phyloP scores from a whole-genome alignment of 1,284 basidiomycete genomes.

The Coniferiporia weirii region DNA sequence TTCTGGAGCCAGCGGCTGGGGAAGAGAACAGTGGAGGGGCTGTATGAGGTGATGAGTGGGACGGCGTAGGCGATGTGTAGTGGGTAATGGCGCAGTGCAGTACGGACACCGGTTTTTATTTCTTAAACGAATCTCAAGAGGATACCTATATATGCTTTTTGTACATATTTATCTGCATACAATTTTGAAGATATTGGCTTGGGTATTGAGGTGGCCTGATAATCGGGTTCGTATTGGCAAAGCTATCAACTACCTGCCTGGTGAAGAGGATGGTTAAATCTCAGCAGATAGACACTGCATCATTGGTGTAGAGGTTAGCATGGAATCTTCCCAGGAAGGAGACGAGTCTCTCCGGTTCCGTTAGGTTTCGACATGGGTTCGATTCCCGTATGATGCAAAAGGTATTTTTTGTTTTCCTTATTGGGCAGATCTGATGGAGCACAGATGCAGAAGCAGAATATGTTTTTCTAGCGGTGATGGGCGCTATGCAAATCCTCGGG shows the following conservation, averaged over 20 bases:
- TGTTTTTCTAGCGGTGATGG: neutral
- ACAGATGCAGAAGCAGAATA: neutral
- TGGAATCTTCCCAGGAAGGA: conserved; percentile 10
- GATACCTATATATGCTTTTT: too few species aligned
- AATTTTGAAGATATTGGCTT: too few species aligned
- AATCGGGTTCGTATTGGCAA: too few species aligned
- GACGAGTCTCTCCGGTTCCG: too few species aligned
- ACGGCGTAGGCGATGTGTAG: neutral
- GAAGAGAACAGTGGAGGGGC: conserved; percentile 51
- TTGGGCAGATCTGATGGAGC: neutral
- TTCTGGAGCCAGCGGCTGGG: conserved; percentile 78
- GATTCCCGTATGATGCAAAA: conserved; percentile 6
- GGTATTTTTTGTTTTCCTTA: neutral
- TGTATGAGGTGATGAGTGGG: conserved; percentile 68
- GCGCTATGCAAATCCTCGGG: too few species aligned
- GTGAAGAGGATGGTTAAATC: too few species aligned
- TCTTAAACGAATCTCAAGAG: too few species aligned
- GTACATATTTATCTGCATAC: too few species aligned
- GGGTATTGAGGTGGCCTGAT: too few species aligned
- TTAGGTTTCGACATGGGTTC: conserved; percentile 11
- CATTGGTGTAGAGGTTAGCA: conserved; percentile 16
- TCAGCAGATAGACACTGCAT: neutral
- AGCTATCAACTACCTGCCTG: too few species aligned
- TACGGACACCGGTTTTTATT: too few species aligned
- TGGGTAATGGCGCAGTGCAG: too few species aligned